Base-by-base conservation (phyloP, 805 yeast genomes). In the Pichia phayaonensis region DNA sequence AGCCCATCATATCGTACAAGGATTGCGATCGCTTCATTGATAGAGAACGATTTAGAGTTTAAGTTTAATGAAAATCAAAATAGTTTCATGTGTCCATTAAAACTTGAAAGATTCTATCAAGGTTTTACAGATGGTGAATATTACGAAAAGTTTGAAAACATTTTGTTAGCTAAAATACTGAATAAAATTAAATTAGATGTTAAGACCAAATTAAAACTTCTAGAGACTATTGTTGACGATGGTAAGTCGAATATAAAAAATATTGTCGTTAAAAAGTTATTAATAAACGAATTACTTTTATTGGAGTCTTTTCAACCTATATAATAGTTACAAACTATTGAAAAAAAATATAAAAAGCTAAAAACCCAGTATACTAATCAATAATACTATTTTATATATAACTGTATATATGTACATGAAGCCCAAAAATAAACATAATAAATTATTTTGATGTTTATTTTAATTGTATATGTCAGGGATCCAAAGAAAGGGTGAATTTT, bases 1-100 rank as follows among this genome's bases (percentile, higher is more conserved):
- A 77, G 75, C 3, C 63, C 82, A 1, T 87, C 95, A 13, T 90
- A 83, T 62, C 70, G 97, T 46, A 77, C 88, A 0, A 81, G 82
- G 51, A 80, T 90, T 2, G 96, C 90, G 0, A 64, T 90, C 38
- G 87, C 94, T 3, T 71, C 75, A 0, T 51, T 75, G 1, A 80
- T 77, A 54, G 75, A 72, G 48, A 46, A 38, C 13, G 54, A 58
- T 2, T 15, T 6, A 3, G 47, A 42, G 0, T 53, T 51, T 36
- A 34, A 8, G 22, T 36, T n/a, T 22, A n/a, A 42, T 20, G 45
- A 47, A 13, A 5, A 4, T 2, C 31, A 48, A 23, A 44, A 40
- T 2, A 55, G 59, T 13, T 44, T 45, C 2, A 34, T 20, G 1
- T 56, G 63, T 22, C 70, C 76, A 0, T 55, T 64, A 38, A 62